These are phyloP conservation scores for Aspergillus ibericus DNA, from an alignment of 2,329 filamentous ascomycete genomes.

Conservation along the genomic window DNA sequence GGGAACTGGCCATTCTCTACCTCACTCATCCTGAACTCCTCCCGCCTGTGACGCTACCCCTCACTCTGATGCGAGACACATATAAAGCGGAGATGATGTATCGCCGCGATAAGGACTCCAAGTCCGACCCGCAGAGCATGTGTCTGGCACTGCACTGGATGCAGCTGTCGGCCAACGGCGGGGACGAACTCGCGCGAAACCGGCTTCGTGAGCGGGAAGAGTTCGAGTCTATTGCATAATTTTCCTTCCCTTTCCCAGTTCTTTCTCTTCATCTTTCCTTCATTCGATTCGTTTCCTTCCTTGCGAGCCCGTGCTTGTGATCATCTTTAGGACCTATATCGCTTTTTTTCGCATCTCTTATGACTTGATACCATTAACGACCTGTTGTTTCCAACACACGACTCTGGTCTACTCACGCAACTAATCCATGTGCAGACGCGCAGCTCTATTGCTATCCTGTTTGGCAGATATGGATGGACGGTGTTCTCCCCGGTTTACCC, in stretches of 20 bases:
- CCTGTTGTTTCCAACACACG: not conserved
- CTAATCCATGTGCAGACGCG: slow-evolving; percentile 15
- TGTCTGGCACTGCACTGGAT: slow-evolving; percentile 97
- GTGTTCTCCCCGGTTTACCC: not conserved
- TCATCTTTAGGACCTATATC: slow-evolving; percentile 6
- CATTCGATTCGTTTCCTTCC: slow-evolving; percentile 2
- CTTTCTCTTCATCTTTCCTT: slow-evolving; percentile 10
- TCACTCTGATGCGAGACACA: slow-evolving; percentile 81
- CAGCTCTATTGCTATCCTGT: slow-evolving; percentile 1
- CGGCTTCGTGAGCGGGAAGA: slow-evolving; percentile 73
- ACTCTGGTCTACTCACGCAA: slow-evolving; percentile 4
- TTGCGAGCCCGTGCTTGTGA: slow-evolving; percentile 9
- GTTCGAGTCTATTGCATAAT: slow-evolving; percentile 58
- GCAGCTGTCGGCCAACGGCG: slow-evolving; percentile 82
- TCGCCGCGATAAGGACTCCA: slow-evolving; percentile 58
- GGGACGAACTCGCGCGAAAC: slow-evolving; percentile 78
- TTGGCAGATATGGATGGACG: not conserved
- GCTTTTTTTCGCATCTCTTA: slow-evolving; percentile 11
- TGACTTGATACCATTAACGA: slow-evolving; percentile 19
- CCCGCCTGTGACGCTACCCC: slow-evolving; percentile 73
- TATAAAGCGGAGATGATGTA: slow-evolving; percentile 87
- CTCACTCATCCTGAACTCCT: slow-evolving; percentile 87
- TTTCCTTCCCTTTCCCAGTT: slow-evolving; percentile 2
- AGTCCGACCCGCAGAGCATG: slow-evolving; percentile 84
- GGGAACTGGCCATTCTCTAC: slow-evolving; percentile 91